Evolutionary conservation across 2,329 filamentous ascomycete genomes (phyloP), one percentile per base, ranked within the genome.

Genomic region (Botrytis sinoallii): DNA sequence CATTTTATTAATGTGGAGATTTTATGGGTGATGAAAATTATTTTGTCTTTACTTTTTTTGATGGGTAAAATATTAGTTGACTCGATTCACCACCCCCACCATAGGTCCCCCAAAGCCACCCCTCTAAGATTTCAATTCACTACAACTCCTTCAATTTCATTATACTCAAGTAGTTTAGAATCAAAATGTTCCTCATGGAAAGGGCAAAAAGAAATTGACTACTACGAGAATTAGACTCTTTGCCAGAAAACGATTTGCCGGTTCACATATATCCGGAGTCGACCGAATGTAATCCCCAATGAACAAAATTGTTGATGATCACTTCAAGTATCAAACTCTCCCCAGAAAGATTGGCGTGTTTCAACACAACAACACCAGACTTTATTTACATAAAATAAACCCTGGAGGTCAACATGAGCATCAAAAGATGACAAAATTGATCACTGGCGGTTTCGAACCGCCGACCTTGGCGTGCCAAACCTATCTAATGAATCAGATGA

Each of bases 391-490:
- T 12, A 48, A 46, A 48, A 48, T 48, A 22, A 12, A 25, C 12
- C 40, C 40, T 16, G 1, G 9, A 6, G 1, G 22, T 48, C 4
- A 25, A 48, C 0, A 0, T 48, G 10, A 48, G 5, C 25, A 4
- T 1, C 22, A 48, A 25, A 52, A 52, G 6, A 12, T 0, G 22
- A 0, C 48, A 52, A 8, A 22, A 55, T 2, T 68, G 65, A 68
- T 57, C 65, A 40, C 65, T 57, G 22, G 14, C 22, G 35, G 65
- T 38, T 4, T 68, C 65, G 65, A 68, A 67, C 44, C 44, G 20
- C 20, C 64, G 65, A 55, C 65, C 46, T 68, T 68, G 65, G 65
- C 65, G 65, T 68, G 12, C 6, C 42, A 66, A 35, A 14, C 14
- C 22, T 4, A 2, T 0, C 63, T 38, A 3, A 20, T 3, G 12